Percentiles rank a stretch among this genome's conserved stretches.
Conservation (phyloP, 768 basidiomycete genomes). For the Jaapia argillacea region DNA sequence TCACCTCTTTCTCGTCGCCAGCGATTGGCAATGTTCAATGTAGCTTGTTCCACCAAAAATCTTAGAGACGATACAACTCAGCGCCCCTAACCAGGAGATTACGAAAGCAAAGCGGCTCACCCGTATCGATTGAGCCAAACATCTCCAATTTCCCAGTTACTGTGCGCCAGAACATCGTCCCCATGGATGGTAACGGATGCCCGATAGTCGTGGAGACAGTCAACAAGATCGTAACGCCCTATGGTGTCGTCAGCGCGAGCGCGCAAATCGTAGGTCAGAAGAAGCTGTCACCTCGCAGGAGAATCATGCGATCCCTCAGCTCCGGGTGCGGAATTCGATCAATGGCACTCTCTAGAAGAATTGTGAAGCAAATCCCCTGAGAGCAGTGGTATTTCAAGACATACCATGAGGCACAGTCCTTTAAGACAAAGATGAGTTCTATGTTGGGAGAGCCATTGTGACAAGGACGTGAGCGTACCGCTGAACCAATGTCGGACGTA, state of each 20-base stretch:
- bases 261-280: conserved; percentile 4
- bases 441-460: neutral
- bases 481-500: conserved; percentile 85
- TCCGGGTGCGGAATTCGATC: conserved; percentile 86
- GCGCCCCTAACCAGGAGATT: neutral
- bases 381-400: conserved; percentile 14
- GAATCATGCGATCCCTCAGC: conserved; percentile 83
- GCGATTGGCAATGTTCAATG: conserved; percentile 66
- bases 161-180: conserved; percentile 84
- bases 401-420: conserved; percentile 81
- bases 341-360: conserved; percentile 68
- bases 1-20: conserved; percentile 85
- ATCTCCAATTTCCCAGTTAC: conserved; percentile 85
- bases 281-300: conserved; percentile 58
- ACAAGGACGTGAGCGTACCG: conserved; percentile 32
- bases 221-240: conserved; percentile 76
- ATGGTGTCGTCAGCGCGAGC: conserved; percentile 3
- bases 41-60: conserved; percentile 67
- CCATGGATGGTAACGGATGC: conserved; percentile 69
- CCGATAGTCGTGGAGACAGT: conserved; percentile 69
- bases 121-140: conserved; percentile 76
- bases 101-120: conserved; percentile 30
- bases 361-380: neutral
- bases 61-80: conserved; percentile 33
- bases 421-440: conserved; percentile 6